Percentiles rank a stretch among this genome's conserved stretches.
Conservation (phyloP, 164 flowering plant genomes). For the Platanus orientalis region DNA sequence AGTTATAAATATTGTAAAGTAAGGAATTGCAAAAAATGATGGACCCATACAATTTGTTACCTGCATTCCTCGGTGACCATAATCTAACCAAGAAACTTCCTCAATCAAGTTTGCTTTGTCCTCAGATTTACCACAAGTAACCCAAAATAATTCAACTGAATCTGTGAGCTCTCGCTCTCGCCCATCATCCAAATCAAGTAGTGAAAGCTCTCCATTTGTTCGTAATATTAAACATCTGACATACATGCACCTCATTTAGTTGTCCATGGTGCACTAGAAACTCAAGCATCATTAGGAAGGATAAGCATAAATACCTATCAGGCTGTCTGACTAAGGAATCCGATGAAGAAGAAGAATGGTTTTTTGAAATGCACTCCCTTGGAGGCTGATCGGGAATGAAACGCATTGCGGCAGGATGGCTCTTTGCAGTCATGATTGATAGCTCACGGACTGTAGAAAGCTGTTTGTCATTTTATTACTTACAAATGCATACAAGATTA, state of each 20-base stretch:
- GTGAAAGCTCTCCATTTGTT: conserved; percentile 86
- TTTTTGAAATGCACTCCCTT: conserved; percentile 31
- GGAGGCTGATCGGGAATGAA: conserved; percentile 80
- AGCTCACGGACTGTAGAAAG: conserved; percentile 99
- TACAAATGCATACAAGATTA: conserved; percentile 50
- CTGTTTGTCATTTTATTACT: conserved; percentile 99
- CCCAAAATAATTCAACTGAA: conserved; percentile 95
- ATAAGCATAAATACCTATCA: conserved; percentile 43
- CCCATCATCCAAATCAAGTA: conserved; percentile 97
- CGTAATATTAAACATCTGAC: conserved; percentile 88
- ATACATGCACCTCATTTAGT: conserved; percentile 18
- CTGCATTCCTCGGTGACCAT: conserved; percentile 98
- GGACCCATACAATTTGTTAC: conserved; percentile 34
- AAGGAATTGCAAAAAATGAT: conserved; percentile 1
- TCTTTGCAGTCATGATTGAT: conserved; percentile 96
- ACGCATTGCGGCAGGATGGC: conserved; percentile 94
- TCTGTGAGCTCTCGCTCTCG: conserved; percentile 86
- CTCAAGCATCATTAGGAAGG: conserved; percentile 3
- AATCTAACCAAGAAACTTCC: conserved; percentile 97
- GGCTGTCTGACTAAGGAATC: conserved; percentile 53
- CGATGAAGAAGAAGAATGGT: conserved; percentile 33
- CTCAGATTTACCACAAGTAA: conserved; percentile 89
- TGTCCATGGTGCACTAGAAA: not conserved
- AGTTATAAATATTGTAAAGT: not conserved
- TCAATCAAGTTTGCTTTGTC: conserved; percentile 83